These are phyloP conservation scores for Populus simonii DNA, from an alignment of 345 rosid genomes.

Conservation along the genomic window DNA sequence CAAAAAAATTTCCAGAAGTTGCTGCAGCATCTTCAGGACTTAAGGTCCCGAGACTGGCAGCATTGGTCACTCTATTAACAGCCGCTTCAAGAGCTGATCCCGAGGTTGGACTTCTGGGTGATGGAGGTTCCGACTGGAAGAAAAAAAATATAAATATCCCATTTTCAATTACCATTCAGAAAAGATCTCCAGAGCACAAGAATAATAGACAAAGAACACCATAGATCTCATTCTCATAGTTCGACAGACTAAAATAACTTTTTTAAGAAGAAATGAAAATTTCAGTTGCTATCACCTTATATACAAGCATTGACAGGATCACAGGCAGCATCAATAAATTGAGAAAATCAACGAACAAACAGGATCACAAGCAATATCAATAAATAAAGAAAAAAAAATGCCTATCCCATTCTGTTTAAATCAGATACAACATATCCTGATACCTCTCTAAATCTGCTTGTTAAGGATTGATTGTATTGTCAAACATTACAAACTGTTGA, in stretches of 20 bases:
- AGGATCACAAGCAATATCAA: neutral
- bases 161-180: neutral
- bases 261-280: neutral
- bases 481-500: neutral
- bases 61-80: slow-evolving; percentile 49
- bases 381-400: neutral
- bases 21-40: slow-evolving; percentile 77
- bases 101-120: slow-evolving; percentile 65
- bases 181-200: neutral
- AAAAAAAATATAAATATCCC: neutral
- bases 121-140: slow-evolving; percentile 84
- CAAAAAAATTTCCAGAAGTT: slow-evolving; percentile 86
- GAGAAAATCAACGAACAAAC: neutral
- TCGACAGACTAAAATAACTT: neutral
- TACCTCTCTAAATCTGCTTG: neutral
- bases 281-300: neutral
- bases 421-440: neutral
- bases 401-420: neutral
- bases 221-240: neutral
- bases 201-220: neutral
- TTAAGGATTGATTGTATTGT: neutral
- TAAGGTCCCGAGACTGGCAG: slow-evolving; percentile 35
- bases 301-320: neutral
- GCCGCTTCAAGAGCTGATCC: slow-evolving; percentile 52
- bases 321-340: neutral